Conservation (phyloP, 2,329 filamentous ascomycete species). For the Neurospora crassa region DNA sequence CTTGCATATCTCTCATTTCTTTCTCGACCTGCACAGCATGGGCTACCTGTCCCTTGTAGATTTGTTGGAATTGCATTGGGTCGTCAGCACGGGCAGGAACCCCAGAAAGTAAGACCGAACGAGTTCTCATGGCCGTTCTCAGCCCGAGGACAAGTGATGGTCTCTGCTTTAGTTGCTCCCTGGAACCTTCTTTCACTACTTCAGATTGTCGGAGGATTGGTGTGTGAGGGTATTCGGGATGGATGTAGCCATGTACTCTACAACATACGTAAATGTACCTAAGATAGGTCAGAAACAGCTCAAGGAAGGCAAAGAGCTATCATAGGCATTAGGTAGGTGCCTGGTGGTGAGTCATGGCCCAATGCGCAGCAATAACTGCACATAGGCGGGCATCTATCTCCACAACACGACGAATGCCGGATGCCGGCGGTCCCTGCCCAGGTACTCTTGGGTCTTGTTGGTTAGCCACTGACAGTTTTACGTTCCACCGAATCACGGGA, state of each 20-base stretch:
- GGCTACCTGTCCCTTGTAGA: neutral
- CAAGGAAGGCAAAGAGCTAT: neutral
- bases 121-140: neutral
- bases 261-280: neutral
- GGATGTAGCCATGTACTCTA: neutral
- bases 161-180: neutral
- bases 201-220: neutral
- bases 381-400: neutral
- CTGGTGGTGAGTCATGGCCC: neutral
- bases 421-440: neutral
- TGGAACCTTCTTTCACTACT: neutral
- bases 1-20: neutral
- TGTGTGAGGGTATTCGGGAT: neutral
- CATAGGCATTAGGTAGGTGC: neutral
- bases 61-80: neutral
- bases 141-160: neutral
- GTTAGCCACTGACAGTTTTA: neutral
- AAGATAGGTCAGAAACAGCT: neutral
- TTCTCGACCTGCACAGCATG: neutral
- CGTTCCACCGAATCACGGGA: neutral
- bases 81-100: neutral
- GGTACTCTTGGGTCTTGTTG: neutral
- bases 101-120: neutral
- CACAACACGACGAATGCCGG: neutral
- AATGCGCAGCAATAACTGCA: neutral